Evolutionary conservation across 1,284 basidiomycete genomes (phyloP), one percentile per base, ranked within the genome.

Genomic region (Lentinus polychrous): DNA sequence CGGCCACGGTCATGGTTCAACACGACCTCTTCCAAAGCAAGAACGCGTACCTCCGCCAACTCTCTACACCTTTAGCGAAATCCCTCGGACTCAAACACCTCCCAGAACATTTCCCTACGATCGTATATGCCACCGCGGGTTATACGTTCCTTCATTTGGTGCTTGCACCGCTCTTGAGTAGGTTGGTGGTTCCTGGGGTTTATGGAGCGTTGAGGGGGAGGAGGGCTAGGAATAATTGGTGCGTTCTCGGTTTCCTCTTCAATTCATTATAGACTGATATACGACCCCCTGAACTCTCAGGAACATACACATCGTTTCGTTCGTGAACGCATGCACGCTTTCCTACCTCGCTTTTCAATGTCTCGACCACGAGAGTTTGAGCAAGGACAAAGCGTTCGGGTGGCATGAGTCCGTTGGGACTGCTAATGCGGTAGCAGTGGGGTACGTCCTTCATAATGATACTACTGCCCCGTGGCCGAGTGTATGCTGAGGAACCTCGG

Each of bases 81-180:
- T 38, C 51, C 23, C 48, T 65, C 34, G 53, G 57, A 33, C 57
- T 75, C 23, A 51, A 48, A 6, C 54, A 61, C 20, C 69, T 91
- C 59, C 71, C 76, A 0, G 79, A 80, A 55, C 79, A 85, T 52
- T 69, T 81, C 43, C 78, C 85, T 57, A 70, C 87, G 22, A 78
- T 94, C 49, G 74, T 89, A 45, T 73, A 76, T 56, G 69, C 83
- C 49, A 50, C 88, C 22, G 78, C 94, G 49, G 74, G 89, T 45
- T 73, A 76, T 57, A 70, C 83, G 48, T 70, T 74, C 52, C 51
- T 74, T 38, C 79, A 83, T 51, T 60, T 71, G 47, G 67, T 75
- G 43, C 45, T 80, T 23, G 74, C 76, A 4, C 82, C 82, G 1
- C 57, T 63, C 44, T 57, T 75, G 35, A 75, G 73, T 55, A 61